Conservation (phyloP, 2,329 filamentous ascomycete genomes). For the Fusarium floridanum region DNA sequence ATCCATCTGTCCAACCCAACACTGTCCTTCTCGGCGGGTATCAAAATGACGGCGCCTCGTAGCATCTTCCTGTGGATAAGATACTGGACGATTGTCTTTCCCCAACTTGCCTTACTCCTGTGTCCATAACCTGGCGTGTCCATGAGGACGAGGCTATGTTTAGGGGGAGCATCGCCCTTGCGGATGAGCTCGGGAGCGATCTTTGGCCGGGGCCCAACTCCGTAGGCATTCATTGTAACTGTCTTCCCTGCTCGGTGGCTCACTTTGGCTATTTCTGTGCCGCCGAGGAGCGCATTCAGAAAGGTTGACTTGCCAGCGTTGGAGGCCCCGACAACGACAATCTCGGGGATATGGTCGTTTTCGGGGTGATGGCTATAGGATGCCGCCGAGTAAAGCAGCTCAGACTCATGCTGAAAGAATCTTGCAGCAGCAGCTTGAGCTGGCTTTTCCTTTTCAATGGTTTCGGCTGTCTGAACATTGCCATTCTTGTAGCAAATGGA, state of each 20-base stretch:
- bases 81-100: constrained; percentile 65
- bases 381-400: constrained; percentile 65
- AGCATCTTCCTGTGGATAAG: constrained; percentile 61
- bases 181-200: constrained; percentile 44
- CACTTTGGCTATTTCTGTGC: constrained; percentile 59
- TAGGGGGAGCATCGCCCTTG: constrained; percentile 57
- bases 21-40: constrained; percentile 66
- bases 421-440: constrained; percentile 45
- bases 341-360: constrained; percentile 68
- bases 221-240: constrained; percentile 68
- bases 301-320: constrained; percentile 93
- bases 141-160: constrained; percentile 62
- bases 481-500: constrained; percentile 38
- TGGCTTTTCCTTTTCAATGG: constrained; percentile 39
- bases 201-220: constrained; percentile 60
- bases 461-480: constrained; percentile 21
- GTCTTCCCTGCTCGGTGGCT: constrained; percentile 66
- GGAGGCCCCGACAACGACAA: constrained; percentile 86
- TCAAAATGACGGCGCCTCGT: constrained; percentile 65
- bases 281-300: constrained; percentile 81
- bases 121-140: constrained; percentile 66
- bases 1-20: constrained; percentile 63
- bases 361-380: constrained; percentile 62
- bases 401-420: constrained; percentile 49
- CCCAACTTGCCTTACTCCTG: constrained; percentile 63